Percentiles rank a stretch among this genome's conserved stretches.
Conservation (phyloP, 306 rosid species). For the Rubus parviflorus region DNA sequence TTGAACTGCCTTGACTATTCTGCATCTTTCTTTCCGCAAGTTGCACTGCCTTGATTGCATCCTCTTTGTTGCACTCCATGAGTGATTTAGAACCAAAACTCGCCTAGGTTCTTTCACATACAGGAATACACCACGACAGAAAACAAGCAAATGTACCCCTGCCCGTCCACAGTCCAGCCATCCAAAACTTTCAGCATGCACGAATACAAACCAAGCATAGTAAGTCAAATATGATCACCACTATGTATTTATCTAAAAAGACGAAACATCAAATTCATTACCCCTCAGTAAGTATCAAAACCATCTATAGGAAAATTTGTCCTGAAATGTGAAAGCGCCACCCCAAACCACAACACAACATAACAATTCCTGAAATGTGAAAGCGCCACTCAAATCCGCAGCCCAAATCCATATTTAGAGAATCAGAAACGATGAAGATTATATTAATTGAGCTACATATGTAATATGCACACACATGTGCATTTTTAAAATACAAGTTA, state of each 20-base stretch:
- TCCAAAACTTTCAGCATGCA: constrained; percentile 36
- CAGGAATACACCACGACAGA: constrained; percentile 2
- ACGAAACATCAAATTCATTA: not conserved
- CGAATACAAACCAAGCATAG: constrained; percentile 19
- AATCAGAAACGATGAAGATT: not conserved
- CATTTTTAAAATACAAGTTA: not conserved
- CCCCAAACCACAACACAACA: not conserved
- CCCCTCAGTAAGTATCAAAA: constrained; percentile 11
- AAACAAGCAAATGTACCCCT: not conserved
- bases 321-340: not conserved
- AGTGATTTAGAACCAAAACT: constrained; percentile 28
- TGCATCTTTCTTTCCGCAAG: constrained; percentile 60
- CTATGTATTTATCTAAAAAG: not conserved
- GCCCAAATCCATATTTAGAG: not conserved
- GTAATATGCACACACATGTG: not conserved
- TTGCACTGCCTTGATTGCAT: constrained; percentile 64
- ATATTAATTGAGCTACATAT: not conserved
- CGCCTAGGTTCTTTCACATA: constrained; percentile 19
- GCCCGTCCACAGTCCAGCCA: not conserved
- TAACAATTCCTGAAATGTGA: not conserved
- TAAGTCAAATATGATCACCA: constrained; percentile 12
- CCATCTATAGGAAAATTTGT: not conserved
- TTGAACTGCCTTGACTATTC: constrained; percentile 46
- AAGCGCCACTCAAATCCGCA: constrained; percentile 24
- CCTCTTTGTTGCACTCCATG: constrained; percentile 96